Percentiles rank a stretch among this genome's conserved stretches.
phyloP scores from a whole-genome alignment of 78 protist species.

The Dictyostelium brefeldianum region DNA sequence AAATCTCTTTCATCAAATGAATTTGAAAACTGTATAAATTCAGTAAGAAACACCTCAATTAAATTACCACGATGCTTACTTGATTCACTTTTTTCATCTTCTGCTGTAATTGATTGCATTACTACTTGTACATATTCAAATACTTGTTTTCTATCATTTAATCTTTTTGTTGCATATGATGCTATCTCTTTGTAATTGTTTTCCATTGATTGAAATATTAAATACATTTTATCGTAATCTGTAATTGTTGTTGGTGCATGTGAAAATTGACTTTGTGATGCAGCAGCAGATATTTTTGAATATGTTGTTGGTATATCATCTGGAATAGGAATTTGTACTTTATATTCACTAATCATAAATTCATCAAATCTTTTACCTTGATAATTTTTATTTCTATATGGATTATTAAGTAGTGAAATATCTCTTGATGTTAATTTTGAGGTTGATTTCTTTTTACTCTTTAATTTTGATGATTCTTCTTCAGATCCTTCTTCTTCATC shows the following conservation, averaged over 20 bases:
- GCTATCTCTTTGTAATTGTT: neutral
- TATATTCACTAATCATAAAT: neutral
- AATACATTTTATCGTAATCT: neutral
- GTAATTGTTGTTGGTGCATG: neutral
- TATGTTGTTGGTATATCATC: neutral
- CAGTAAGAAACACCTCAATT: neutral
- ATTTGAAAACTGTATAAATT: neutral
- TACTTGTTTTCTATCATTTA: neutral
- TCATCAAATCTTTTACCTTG: slow-evolving; percentile 19
- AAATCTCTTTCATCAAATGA: slow-evolving; percentile 23
- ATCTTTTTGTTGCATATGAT: neutral
- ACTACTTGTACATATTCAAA: slow-evolving; percentile 25
- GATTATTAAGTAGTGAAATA: neutral
- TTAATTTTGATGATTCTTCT: no score
- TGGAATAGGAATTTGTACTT: neutral
- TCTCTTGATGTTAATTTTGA: no score
- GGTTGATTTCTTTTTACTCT: no score
- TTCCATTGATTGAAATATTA: slow-evolving; percentile 8
- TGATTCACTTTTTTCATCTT: neutral
- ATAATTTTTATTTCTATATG: neutral
- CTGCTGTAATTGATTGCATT: neutral
- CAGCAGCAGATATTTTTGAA: neutral
- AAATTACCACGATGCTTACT: neutral
- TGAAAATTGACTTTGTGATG: neutral
- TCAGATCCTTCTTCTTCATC: no score